Base-by-base conservation (phyloP, 2,329 filamentous ascomycete genomes). In the Zalaria obscura region DNA sequence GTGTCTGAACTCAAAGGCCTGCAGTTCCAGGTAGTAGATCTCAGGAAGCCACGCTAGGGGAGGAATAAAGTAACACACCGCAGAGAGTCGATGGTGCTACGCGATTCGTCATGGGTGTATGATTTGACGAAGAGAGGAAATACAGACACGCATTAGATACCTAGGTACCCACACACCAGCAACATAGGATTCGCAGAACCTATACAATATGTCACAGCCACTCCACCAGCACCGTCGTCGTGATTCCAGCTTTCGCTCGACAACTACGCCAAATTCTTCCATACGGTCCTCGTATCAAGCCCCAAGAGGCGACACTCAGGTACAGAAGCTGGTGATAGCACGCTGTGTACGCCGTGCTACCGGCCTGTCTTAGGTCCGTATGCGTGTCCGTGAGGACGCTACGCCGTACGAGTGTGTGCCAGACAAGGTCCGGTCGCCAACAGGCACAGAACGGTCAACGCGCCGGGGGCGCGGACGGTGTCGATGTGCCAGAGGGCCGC, bases 11-110 rank as follows among this genome's bases (percentile, higher is more conserved):
- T 69, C n/a, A 58, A 63, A n/a, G 67, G 72, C 3, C 56, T 75
- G 49, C 64, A 68, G 43, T 79, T 81, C 55, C 72, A 81, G 53
- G 70, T 80, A 32, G 75, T 82, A 36, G 80, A 85, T 62, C 62
- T 83, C 58, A 62, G 70, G 45, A 52, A 47, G 25, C 11, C 18
- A 18, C 18, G 18, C 18, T 18, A 18, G 18, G 18, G 18, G 18
- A 18, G 18, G 18, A 18, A 18, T 18, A 18, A 18, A 18, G 18
- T 18, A 2, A 2, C 18, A 18, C 18, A 18, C 18, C 18, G 18
- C 18, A 18, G 18, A 18, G 18, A 18, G 18, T 18, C 18, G 18
- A 18, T 18, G 18, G 18, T 18, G 18, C 18, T 18, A 18, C 18
- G 18, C 18, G 18, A 18, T 18, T 18, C 18, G 18, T 18, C 18